phyloP scores from a whole-genome alignment of 306 rosid genomes.

The Acacia confusa region DNA sequence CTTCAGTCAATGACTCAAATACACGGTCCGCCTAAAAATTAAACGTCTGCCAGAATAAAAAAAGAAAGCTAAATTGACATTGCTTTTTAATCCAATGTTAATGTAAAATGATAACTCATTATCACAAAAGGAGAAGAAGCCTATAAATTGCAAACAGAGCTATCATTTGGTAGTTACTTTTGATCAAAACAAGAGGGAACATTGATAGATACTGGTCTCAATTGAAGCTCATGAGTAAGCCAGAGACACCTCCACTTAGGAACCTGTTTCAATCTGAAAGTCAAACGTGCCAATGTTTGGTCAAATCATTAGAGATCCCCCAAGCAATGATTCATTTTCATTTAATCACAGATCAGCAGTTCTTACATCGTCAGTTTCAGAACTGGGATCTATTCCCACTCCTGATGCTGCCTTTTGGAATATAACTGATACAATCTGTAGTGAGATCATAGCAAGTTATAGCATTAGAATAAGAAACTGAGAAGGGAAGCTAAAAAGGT shows the following conservation, averaged over 20 bases:
- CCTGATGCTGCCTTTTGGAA: slow-evolving; percentile 84
- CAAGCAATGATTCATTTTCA: slow-evolving; percentile 6
- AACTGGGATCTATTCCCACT: slow-evolving; percentile 86
- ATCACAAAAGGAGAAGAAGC: background rate
- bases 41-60: background rate
- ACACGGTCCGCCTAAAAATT: slow-evolving; percentile 6
- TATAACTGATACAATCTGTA: slow-evolving; percentile 63
- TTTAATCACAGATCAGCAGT: slow-evolving; percentile 13
- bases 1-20: background rate
- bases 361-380: slow-evolving; percentile 73
- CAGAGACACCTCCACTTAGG: slow-evolving; percentile 94
- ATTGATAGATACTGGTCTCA: slow-evolving; percentile 63
- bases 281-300: slow-evolving; percentile 37
- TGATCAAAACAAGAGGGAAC: slow-evolving; percentile 81
- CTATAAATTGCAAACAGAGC: slow-evolving; percentile 6
- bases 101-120: slow-evolving; percentile 1
- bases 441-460: slow-evolving; percentile 22
- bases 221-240: slow-evolving; percentile 86
- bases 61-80: slow-evolving; percentile 7
- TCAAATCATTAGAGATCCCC: slow-evolving; percentile 27
- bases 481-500: background rate
- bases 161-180: slow-evolving; percentile 49
- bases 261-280: slow-evolving; percentile 84
- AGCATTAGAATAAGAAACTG: slow-evolving; percentile 22
- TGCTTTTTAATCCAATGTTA: slow-evolving; percentile 22